These are phyloP conservation scores for Apiotrichum veenhuisii DNA, from an alignment of 1,284 basidiomycete genomes.

Conservation along the genomic window DNA sequence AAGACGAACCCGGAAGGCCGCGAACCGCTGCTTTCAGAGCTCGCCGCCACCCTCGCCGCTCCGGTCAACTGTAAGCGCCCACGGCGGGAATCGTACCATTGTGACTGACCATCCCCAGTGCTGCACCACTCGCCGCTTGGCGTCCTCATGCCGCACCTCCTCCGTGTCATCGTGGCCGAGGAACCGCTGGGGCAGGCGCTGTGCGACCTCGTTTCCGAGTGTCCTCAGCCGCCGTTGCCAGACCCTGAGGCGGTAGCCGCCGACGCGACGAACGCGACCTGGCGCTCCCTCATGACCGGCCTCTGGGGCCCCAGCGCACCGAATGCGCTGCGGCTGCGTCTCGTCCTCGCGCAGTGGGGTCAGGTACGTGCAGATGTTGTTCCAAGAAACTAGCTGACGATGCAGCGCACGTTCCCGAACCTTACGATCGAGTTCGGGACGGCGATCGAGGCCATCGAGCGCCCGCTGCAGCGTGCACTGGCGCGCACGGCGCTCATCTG, in stretches of 20 bases:
- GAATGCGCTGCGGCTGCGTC: slow-evolving; percentile 18
- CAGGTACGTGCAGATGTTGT: slow-evolving; percentile 4
- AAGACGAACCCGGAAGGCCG: slow-evolving; percentile 9
- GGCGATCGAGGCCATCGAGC: not conserved
- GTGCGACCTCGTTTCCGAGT: not conserved
- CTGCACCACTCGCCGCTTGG: slow-evolving; percentile 19
- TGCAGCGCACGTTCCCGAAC: slow-evolving; percentile 3
- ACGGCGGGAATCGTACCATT: not conserved
- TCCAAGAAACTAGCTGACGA: not conserved
- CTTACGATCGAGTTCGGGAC: not conserved
- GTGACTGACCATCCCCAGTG: slow-evolving; percentile 13
- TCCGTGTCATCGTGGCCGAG: slow-evolving; percentile 16
- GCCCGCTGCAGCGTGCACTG: not conserved
- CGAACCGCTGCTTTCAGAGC: not conserved
- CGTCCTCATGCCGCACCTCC: slow-evolving; percentile 22
- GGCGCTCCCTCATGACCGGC: slow-evolving; percentile 4
- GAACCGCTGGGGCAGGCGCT: not conserved
- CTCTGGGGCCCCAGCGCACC: slow-evolving; percentile 20
- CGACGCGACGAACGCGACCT: not conserved
- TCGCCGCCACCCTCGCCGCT: not conserved
- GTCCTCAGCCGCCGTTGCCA: not conserved
- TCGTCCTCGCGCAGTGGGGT: slow-evolving; percentile 23
- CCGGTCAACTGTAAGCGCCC: not conserved
- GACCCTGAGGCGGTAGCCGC: not conserved
- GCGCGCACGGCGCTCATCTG: not conserved